Base-by-base conservation (phyloP, 257 asterid genomes). In the Solanum sitiens region DNA sequence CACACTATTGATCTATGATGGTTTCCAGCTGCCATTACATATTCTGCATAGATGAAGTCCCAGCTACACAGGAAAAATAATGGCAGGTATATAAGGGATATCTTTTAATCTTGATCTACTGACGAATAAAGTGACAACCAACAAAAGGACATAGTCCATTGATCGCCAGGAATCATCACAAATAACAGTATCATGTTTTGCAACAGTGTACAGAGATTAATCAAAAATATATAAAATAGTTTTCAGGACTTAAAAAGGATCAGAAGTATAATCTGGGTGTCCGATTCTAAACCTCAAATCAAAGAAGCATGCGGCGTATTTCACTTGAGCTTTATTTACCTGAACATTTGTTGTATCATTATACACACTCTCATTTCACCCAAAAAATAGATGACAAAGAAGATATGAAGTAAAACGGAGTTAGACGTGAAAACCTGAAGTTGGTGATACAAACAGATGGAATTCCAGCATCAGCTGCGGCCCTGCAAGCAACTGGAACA, bases 391-490 rank as follows among this genome's bases (percentile, higher is more conserved):
- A 56, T 50, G 42, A 32, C 50, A 14, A 18, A 18, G 82, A 87
- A 63, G 73, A 18, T 10, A 76, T 14, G 67, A 65, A n/a, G 63
- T 39, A 27, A 32, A 45, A 76, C 15, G 85, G 70, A n/a, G 10
- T 21, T 40, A 59, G 88, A 20, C 82, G 59, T 76, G 83, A 86
- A 37, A 74, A 97, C 99, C 99, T 97, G 88, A 97, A 97, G 90
- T 97, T 97, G 86, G 98, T 94, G 88, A 95, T 98, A 89, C 99
- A 97, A 75, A 96, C 98, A 86, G 99, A 95, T 83, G 94, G 98
- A 89, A 97, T 91, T 72, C 99, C 99, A 87, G 99, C 99, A 94
- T 97, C 98, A 87, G 99, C 99, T 73, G 99, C 99, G 45, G 99
- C 99, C 87, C 99, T 92, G 89, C 99, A 96, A 85, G 99, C 99